Base-by-base conservation (phyloP, 2,329 filamentous ascomycete genomes). In the Talaromyces sp. region DNA sequence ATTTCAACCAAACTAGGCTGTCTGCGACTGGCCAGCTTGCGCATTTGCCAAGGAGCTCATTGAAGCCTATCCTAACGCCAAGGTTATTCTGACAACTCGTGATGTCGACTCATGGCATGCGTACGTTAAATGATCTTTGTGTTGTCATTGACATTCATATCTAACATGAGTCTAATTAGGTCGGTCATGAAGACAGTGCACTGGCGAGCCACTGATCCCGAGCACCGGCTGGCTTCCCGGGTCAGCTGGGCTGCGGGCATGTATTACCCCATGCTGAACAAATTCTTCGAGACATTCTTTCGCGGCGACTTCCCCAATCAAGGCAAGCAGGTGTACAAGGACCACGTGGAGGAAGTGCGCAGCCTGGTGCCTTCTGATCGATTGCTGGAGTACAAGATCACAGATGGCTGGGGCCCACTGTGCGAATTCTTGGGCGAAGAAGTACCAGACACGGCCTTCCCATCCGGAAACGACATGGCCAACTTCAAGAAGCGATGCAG, bases 41-140 rank as follows among this genome's bases (percentile, higher is more conserved):
- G 83, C 84, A 50, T 90, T 90, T 67, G 84, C 85, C 57, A 82
- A 86, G 71, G 87, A 90, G 71, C 79, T 90, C 62, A 87, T 89
- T 63, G 83, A 87, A 68, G 85, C 86, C 17, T 90, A 90, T 70
- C 88, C 88, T 1, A 85, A 89, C 59, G 88, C 88, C 61, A 90
- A 90, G 74, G 83, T 90, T 58, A 81, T 91, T 54, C 77, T 90
- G 63, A 88, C 85, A 14, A 86, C 82, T 60, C 82, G 87, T 52
- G 85, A 88, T 60, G 83, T 88, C 41, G 80, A 89, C 70, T 83
- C 83, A 46, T 89, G 87, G 85, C 78, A 82, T 67, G 77, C 77
- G 63, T 82, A 72, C 31, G 69, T 69, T 57, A 8, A 21, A 35
- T 57, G 35, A 32, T 27, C n/a, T 31, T 11, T 9, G 2, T 26